These are phyloP conservation scores for Penicillium concentricum DNA, from an alignment of 2,329 filamentous ascomycete species.

Conservation along the genomic window DNA sequence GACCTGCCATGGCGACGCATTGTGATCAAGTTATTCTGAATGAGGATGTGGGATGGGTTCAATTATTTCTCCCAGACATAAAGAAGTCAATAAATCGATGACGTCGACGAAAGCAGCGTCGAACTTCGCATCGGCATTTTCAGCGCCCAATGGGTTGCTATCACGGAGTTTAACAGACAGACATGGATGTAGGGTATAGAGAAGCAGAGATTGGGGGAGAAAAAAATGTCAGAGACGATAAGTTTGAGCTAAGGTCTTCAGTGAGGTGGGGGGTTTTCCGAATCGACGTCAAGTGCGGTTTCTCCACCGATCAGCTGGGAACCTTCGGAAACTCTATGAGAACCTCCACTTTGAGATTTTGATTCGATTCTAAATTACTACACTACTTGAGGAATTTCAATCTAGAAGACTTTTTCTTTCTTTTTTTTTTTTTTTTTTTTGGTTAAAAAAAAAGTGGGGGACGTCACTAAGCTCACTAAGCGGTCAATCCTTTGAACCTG, in stretches of 20 bases:
- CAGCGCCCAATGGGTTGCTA: constrained; percentile 21
- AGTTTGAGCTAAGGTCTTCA: constrained; percentile 16
- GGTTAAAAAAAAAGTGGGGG: background rate
- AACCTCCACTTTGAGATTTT: constrained; percentile 12
- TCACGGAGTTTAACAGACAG: constrained; percentile 11
- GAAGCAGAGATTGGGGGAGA: constrained; percentile 1
- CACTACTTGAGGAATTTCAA: no score
- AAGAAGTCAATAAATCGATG: constrained; percentile 31
- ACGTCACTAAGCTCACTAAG: constrained; percentile 6
- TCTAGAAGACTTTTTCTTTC: background rate
- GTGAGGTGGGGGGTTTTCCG: constrained; percentile 27
- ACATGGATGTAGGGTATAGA: constrained; percentile 13
- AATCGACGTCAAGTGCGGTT: constrained; percentile 36
- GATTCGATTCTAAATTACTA: background rate
- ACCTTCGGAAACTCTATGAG: constrained; percentile 27
- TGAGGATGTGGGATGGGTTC: constrained; percentile 8
- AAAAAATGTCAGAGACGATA: constrained; percentile 2
- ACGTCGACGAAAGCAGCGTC: constrained; percentile 39
- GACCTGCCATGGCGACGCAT: constrained; percentile 51
- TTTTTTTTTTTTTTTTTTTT: background rate
- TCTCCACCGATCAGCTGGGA: constrained; percentile 33
- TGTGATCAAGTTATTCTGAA: constrained; percentile 22
- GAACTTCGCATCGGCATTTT: constrained; percentile 29
- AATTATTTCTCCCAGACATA: constrained; percentile 3
- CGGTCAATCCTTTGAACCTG: constrained; percentile 12